Conservation (phyloP, 345 rosid species). For the Citrus glauca region DNA sequence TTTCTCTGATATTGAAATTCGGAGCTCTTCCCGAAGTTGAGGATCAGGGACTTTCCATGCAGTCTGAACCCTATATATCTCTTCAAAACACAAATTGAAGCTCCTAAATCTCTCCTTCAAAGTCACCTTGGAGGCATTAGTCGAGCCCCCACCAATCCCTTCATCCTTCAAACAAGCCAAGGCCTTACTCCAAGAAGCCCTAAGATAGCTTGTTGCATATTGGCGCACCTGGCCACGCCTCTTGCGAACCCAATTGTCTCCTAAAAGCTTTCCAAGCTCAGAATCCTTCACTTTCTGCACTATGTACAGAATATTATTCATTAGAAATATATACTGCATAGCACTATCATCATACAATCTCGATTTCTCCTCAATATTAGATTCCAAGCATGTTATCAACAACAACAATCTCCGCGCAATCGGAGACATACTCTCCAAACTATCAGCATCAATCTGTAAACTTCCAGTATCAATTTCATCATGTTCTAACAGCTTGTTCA, state of each 20-base stretch:
- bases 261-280: slow-evolving; percentile 73
- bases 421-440: slow-evolving; percentile 44
- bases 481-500: slow-evolving; percentile 57
- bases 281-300: slow-evolving; percentile 94
- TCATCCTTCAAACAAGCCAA: slow-evolving; percentile 81
- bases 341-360: slow-evolving; percentile 77
- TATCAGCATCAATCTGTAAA: slow-evolving; percentile 32
- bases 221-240: slow-evolving; percentile 78
- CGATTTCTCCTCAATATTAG: slow-evolving; percentile 86
- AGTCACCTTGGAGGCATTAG: slow-evolving; percentile 66
- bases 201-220: slow-evolving; percentile 83
- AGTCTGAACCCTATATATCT: slow-evolving; percentile 79
- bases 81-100: slow-evolving; percentile 88
- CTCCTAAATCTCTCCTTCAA: slow-evolving; percentile 86
- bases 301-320: slow-evolving; percentile 85
- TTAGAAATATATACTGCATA: slow-evolving; percentile 66
- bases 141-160: slow-evolving; percentile 65
- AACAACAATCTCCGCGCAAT: slow-evolving; percentile 54
- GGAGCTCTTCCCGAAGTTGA: slow-evolving; percentile 93
- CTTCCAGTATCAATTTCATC: slow-evolving; percentile 39
- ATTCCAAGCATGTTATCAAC: slow-evolving; percentile 59
- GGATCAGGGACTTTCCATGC: slow-evolving; percentile 95
- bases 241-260: slow-evolving; percentile 92
- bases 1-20: slow-evolving; percentile 85
- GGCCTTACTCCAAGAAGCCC: slow-evolving; percentile 85